Base-by-base conservation (phyloP, 2,329 filamentous ascomycete genomes). In the Aspergillus sp. region DNA sequence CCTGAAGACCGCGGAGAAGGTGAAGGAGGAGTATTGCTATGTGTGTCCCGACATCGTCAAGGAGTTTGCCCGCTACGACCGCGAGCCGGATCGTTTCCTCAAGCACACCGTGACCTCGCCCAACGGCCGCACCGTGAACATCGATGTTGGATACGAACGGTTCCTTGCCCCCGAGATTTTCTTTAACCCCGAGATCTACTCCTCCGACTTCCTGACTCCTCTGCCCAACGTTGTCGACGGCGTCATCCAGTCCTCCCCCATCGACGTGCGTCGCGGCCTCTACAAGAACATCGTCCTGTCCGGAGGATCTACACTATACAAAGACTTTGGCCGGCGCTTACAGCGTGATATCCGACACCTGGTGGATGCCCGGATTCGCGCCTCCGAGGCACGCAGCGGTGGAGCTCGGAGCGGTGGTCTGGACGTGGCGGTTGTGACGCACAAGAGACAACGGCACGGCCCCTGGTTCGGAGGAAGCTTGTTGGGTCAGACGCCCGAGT, bases 261-360 rank as follows among this genome's bases (percentile, higher is more conserved):
- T 99, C 65, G 94, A 99, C 69, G 95, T 99, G 43, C 88, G 94
- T 68, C 86, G 94, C 76, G 94, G 94, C 40, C 82, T 99, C 34
- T 99, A 99, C 84, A 99, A 99, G 85, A 99, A 99, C 77, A 99
- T 99, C 76, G 94, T 99, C 32, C 81, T 99, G 34, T 97, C 93
- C 3, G 94, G 94, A 70, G 94, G 94, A 65, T 97, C 92, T 63
- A 99, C 94, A 19, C 80, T 99, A 57, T 99, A 97, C 84, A 97
- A 97, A 77, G 92, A 99, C 76, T 99, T 99, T 75, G 94, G 94
- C 21, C 86, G 94, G 61, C 86, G 94, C 70, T 81, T 99, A 79
- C 95, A 99, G 78, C 87, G 94, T 70, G 95, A 99, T 70, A 99
- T 99, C 70, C 90, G 94, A 76, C 91, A 97, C 70, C 78, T 99